phyloP scores from a whole-genome alignment of 176 grass and related monocot genomes.

The Phyllostachys edulis region DNA sequence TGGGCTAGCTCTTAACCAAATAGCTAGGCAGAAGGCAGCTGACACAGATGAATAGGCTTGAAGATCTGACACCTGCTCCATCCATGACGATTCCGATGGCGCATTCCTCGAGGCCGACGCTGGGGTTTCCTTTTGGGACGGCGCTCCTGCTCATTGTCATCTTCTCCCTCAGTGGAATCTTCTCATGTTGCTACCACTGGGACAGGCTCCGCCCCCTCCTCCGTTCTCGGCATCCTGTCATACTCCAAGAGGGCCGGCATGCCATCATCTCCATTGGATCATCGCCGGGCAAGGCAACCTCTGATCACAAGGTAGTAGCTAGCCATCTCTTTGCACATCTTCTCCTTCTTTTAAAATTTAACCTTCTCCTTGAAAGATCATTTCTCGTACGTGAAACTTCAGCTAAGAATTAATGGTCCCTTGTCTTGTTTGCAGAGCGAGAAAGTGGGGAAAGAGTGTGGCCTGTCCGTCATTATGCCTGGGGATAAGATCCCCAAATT shows the following conservation, averaged over 20 bases:
- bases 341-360: background rate
- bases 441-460: conserved; percentile 45
- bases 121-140: conserved; percentile 83
- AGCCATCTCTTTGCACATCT: background rate
- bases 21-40: conserved; percentile 30
- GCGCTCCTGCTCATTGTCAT: conserved; percentile 81
- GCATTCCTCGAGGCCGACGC: conserved; percentile 58
- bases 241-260: conserved; percentile 33
- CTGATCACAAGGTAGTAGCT: conserved; percentile 44
- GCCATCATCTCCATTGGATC: conserved; percentile 30
- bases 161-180: conserved; percentile 85
- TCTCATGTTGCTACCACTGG: conserved; percentile 97
- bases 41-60: conserved; percentile 41
- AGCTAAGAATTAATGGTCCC: background rate
- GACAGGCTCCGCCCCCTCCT: conserved; percentile 76
- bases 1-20: conserved; percentile 30
- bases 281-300: conserved; percentile 33
- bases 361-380: background rate
- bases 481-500: conserved; percentile 79
- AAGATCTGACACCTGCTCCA: conserved; percentile 48
- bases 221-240: conserved; percentile 28
- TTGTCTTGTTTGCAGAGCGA: conserved; percentile 35
- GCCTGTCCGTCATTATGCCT: conserved; percentile 85
- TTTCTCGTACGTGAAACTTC: background rate
- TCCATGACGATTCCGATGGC: conserved; percentile 30